These are phyloP conservation scores for Carex myosuroides DNA, from an alignment of 176 grass and related monocot species.

Conservation along the genomic window DNA sequence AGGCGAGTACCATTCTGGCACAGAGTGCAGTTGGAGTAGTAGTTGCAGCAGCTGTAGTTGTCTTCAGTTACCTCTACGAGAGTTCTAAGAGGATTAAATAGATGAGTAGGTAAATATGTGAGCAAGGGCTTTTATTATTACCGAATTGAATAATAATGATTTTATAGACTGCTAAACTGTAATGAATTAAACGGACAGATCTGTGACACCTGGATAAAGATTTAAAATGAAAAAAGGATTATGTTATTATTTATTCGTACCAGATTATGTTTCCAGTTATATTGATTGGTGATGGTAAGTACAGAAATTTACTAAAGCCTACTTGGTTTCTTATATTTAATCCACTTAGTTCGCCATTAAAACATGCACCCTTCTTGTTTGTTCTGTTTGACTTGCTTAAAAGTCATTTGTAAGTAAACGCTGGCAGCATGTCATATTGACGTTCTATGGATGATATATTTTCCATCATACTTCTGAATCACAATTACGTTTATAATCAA, in stretches of 20 bases:
- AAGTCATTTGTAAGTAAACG: not conserved
- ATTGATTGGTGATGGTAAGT: not conserved
- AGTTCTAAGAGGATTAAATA: slow-evolving; percentile 50
- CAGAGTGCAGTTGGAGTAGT: slow-evolving; percentile 76
- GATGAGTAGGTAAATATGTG: not conserved
- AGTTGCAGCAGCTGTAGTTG: slow-evolving; percentile 65
- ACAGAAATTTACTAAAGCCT: not conserved
- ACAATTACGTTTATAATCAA: no score
- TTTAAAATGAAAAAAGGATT: not conserved
- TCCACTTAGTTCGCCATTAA: not conserved
- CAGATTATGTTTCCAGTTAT: not conserved
- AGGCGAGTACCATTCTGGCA: slow-evolving; percentile 27
- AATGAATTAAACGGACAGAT: slow-evolving; percentile 7
- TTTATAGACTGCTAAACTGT: not conserved
- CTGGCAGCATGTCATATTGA: no score
- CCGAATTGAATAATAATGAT: slow-evolving; percentile 9
- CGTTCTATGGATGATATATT: not conserved
- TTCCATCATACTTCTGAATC: no score
- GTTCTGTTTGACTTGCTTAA: not conserved
- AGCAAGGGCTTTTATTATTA: not conserved
- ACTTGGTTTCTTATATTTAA: not conserved
- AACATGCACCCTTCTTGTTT: not conserved
- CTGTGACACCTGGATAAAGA: not conserved
- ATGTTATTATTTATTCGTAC: not conserved
- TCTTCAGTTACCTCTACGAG: slow-evolving; percentile 62